Base-by-base conservation (phyloP, 495 filamentous ascomycete genomes). In the Neurospora sp. region DNA sequence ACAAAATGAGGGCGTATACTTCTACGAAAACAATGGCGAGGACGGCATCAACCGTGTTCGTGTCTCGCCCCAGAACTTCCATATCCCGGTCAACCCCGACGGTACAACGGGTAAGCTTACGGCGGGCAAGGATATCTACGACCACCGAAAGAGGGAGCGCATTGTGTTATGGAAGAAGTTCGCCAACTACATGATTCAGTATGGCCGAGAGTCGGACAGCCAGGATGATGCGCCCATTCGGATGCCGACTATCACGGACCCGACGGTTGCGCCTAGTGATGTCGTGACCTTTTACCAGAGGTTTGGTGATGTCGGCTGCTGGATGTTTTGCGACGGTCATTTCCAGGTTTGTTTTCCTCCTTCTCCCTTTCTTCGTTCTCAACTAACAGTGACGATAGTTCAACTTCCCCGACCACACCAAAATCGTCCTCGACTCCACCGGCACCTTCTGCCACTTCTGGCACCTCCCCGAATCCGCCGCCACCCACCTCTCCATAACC, bases 331-430 rank as follows among this genome's bases (percentile, higher is more conserved):
- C 41, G 93, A 97, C 80, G 94, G 94, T 1, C 90, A 93, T 76
- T 90, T 97, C 77, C 93, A 95, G 86, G 90, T 91, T 78, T 70
- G 75, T 69, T 40, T 2, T 5, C 23, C 48, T 62, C 0, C n/a
- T n/a, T n/a, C n/a, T n/a, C 8, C 70, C 37, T 70, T 31, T 7
- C 6, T 16, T 20, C 2, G 4, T 42, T 11, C 59, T 54, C 40
- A 44, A 74, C 73, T 74, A 71, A 73, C 70, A 73, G 69, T 20
- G 72, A 41, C 70, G 0, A 62, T 78, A 96, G 88, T 92, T 97
- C 83, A 98, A 99, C 81, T 99, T 98, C 83, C 94, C 95, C 8
- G 96, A 99, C 76, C 96, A 99, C 79, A 98, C 96, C 39, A 99
- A 99, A 80, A 86, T 97, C 37, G 89, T 96, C 5, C 84, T 97